Evolutionary conservation across 495 filamentous ascomycete species (phyloP), one percentile per base, ranked within the genome.

Genomic region (Penicillium nucicola): DNA sequence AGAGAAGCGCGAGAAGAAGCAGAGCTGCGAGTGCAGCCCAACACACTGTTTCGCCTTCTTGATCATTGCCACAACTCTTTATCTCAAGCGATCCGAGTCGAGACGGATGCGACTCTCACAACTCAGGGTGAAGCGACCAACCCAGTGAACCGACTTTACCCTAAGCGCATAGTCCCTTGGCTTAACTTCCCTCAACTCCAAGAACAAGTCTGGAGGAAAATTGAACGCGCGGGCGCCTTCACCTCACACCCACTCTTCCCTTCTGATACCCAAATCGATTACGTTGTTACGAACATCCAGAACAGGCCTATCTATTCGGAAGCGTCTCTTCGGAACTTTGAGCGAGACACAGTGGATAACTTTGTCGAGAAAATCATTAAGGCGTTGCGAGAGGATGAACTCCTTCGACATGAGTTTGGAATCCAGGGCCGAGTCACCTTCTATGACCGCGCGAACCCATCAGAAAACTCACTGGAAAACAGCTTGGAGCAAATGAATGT

Each of bases 41-140:
- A 48, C 19, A 53, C 45, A 7, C 53, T 62, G 9, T 57, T 58
- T 43, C 14, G 22, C 30, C 56, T 65, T 45, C 65, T 69, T 25
- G 42, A 58, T 53, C 52, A 51, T 36, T 60, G 52, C 37, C 48
- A 64, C 40, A 20, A 52, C 6, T 48, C 51, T 62, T 47, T 67
- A 25, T 67, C 64, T 42, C 22, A 58, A 49, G 50, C 60, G 25
- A 62, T 62, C 32, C 50, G 19, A 51, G 54, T 63, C 42, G 48
- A 69, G 58, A 57, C 56, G 11, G 53, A 66, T 53, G 50, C 55
- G 40, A 60, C 57, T 15, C 55, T 64, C 25, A 68, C 56, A 33
- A 59, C 53, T 9, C 53, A 62, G 30, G 64, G 62, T 39, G 52
- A 56, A 18, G 51, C 47, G 47, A 57, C 57, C 7, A 22, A 61